Conservation (phyloP, 140 eudicot species). For the Ambrosia hybrid region DNA sequence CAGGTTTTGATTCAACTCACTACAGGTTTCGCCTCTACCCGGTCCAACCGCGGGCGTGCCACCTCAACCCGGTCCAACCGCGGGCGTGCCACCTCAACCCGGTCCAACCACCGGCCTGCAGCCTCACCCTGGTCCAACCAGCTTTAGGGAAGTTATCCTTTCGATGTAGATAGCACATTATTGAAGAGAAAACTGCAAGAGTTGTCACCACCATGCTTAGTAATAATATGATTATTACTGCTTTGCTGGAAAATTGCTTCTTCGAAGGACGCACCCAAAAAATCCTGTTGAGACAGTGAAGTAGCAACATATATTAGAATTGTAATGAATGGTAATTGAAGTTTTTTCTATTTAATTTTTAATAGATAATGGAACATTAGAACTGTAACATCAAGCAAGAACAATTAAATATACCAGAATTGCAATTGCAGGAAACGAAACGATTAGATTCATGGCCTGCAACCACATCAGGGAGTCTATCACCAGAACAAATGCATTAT, state of each 20-base stretch:
- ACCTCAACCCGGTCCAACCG: slow-evolving; percentile 24
- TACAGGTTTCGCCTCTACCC: slow-evolving; percentile 1
- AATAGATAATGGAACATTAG: too few species aligned
- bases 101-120: slow-evolving; percentile 18
- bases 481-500: background rate
- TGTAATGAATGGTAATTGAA: background rate
- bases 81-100: background rate
- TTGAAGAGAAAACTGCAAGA: slow-evolving; percentile 49
- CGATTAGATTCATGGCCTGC: too few species aligned
- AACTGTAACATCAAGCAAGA: too few species aligned
- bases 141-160: slow-evolving; percentile 39
- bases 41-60: slow-evolving; percentile 25
- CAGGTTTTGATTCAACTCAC: too few species aligned
- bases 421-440: too few species aligned
- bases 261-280: slow-evolving; percentile 31
- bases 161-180: slow-evolving; percentile 48
- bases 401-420: too few species aligned
- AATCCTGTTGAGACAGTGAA: slow-evolving; percentile 12
- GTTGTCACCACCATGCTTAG: slow-evolving; percentile 53
- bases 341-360: too few species aligned
- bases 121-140: slow-evolving; percentile 26
- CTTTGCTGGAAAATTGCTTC: slow-evolving; percentile 54
- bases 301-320: slow-evolving; percentile 4
- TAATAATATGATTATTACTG: slow-evolving; percentile 51
- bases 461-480: too few species aligned